Conservation (phyloP, 495 filamentous ascomycete species). For the Penicillium arizonense region DNA sequence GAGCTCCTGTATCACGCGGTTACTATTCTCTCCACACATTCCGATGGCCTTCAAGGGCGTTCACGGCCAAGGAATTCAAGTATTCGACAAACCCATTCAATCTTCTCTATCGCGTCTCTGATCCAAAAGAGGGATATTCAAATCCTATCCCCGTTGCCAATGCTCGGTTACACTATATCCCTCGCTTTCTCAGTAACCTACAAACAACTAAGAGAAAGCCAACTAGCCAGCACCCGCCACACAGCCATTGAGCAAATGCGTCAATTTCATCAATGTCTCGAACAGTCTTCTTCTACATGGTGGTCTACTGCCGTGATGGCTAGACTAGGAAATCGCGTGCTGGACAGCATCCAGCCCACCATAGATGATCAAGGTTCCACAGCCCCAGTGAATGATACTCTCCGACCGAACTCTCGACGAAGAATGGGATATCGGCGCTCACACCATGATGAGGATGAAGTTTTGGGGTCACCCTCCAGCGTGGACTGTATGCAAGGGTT, state of each 20-base stretch:
- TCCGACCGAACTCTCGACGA: not conserved
- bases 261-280: slow-evolving; percentile 17
- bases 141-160: slow-evolving; percentile 15
- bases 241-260: slow-evolving; percentile 15
- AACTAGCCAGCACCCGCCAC: slow-evolving; percentile 11
- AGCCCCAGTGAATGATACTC: slow-evolving; percentile 1
- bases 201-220: slow-evolving; percentile 15
- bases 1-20: slow-evolving; percentile 22
- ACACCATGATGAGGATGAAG: not conserved
- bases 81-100: slow-evolving; percentile 19
- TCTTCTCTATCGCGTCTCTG: slow-evolving; percentile 14
- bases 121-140: slow-evolving; percentile 9
- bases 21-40: slow-evolving; percentile 17
- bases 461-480: not conserved
- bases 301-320: slow-evolving; percentile 26
- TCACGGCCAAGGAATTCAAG: slow-evolving; percentile 9
- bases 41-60: slow-evolving; percentile 19
- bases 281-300: slow-evolving; percentile 12
- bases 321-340: slow-evolving; percentile 19
- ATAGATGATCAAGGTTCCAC: not conserved
- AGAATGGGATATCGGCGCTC: not conserved
- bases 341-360: slow-evolving; percentile 12
- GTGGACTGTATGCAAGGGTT: not conserved
- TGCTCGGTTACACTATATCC: slow-evolving; percentile 21
- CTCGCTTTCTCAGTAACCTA: slow-evolving; percentile 25